phyloP scores from a whole-genome alignment of 768 basidiomycete genomes.

The Hypholoma fasciculare region DNA sequence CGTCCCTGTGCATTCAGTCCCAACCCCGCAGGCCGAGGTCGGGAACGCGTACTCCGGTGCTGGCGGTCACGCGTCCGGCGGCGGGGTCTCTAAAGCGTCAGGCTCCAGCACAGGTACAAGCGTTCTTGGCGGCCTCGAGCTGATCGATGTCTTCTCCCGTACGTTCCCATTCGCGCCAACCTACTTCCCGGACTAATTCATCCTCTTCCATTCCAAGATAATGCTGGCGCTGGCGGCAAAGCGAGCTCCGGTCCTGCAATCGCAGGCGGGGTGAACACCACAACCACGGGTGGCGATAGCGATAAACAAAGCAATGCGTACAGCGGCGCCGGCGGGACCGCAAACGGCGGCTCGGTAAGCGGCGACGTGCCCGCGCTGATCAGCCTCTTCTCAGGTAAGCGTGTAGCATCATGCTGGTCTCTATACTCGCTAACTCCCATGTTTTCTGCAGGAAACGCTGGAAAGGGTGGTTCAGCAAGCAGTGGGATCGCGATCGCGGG shows the following conservation, averaged over 20 bases:
- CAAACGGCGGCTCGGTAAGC: slow-evolving; percentile 36
- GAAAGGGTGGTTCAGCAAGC: slow-evolving; percentile 31
- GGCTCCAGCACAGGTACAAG: not conserved
- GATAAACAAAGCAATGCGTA: slow-evolving; percentile 10
- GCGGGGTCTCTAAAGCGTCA: slow-evolving; percentile 20
- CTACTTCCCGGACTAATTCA: not conserved
- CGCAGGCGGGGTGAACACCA: not conserved
- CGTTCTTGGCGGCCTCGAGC: slow-evolving; percentile 9
- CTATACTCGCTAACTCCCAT: not conserved
- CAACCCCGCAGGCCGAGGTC: slow-evolving; percentile 2
- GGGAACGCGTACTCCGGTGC: slow-evolving; percentile 32
- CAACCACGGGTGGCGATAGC: not conserved
- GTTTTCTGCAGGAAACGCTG: slow-evolving; percentile 26
- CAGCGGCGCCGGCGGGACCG: slow-evolving; percentile 23
- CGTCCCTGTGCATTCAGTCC: not conserved
- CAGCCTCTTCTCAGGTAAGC: slow-evolving; percentile 31
- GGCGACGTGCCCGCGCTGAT: slow-evolving; percentile 22
- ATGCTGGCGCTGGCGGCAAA: slow-evolving; percentile 33
- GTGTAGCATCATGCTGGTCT: not conserved
- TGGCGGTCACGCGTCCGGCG: slow-evolving; percentile 35
- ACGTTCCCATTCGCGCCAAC: slow-evolving; percentile 9
- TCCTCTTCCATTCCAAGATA: slow-evolving; percentile 17
- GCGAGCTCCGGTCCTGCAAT: slow-evolving; percentile 31
- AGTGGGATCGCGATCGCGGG: slow-evolving; percentile 2
- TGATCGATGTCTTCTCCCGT: slow-evolving; percentile 29